Conservation (phyloP, 164 flowering plant genomes). For the Magnolia officinalis region DNA sequence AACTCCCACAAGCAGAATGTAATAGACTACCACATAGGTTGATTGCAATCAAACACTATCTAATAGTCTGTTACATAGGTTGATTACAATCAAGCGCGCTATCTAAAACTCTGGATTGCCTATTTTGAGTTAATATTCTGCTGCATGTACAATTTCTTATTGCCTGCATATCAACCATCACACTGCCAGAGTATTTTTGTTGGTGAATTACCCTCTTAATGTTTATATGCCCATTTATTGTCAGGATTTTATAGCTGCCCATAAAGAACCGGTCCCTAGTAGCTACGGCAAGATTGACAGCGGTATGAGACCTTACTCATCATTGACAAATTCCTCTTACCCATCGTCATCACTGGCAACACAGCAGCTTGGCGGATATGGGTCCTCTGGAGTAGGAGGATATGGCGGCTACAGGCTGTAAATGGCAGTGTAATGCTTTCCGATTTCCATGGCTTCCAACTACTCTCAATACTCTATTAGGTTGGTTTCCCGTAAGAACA, state of each 20-base stretch:
- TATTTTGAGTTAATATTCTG: background rate
- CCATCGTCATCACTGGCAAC: slow-evolving; percentile 45
- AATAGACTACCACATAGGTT: no score
- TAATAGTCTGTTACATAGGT: no score
- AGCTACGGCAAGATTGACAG: slow-evolving; percentile 47
- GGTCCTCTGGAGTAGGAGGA: slow-evolving; percentile 61
- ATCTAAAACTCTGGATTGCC: no score
- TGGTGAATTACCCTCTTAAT: background rate
- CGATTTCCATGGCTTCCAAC: background rate
- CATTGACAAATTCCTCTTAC: slow-evolving; percentile 34
- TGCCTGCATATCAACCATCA: background rate
- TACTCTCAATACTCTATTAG: background rate
- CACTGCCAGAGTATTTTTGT: background rate
- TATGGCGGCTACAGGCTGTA: slow-evolving; percentile 55
- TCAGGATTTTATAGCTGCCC: slow-evolving; percentile 60
- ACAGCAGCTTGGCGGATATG: slow-evolving; percentile 51
- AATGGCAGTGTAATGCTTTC: slow-evolving; percentile 5
- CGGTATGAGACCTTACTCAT: slow-evolving; percentile 54
- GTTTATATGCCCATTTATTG: background rate
- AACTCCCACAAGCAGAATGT: no score
- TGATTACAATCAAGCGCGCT: no score
- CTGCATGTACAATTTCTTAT: background rate
- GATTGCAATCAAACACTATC: no score
- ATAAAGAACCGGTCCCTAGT: slow-evolving; percentile 46
- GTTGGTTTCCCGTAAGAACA: slow-evolving; percentile 5